Percentiles rank a stretch among this genome's conserved stretches.
Conservation (phyloP, 345 rosid species). For the Populus nigra region DNA sequence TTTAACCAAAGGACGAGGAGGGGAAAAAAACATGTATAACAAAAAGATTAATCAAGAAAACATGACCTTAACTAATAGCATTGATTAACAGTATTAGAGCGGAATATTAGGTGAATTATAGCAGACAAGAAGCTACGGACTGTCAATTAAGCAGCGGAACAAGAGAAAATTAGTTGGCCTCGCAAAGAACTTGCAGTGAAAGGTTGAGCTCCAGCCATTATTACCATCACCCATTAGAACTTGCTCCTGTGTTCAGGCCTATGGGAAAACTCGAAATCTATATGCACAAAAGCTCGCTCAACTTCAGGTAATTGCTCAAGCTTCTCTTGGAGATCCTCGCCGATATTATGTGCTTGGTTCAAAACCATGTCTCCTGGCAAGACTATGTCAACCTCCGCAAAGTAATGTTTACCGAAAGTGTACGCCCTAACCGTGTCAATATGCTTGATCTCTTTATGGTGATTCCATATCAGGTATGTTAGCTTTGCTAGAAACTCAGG, state of each 20-base stretch:
- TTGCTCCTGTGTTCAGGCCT: slow-evolving; percentile 67
- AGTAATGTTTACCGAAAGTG: slow-evolving; percentile 76
- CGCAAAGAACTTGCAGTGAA: neutral
- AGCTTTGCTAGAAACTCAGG: slow-evolving; percentile 75
- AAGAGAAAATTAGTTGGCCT: neutral
- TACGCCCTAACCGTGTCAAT: slow-evolving; percentile 83
- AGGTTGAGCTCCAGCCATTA: neutral
- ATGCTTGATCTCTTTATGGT: slow-evolving; percentile 63
- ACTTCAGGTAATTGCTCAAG: slow-evolving; percentile 78
- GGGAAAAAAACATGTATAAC: too few species aligned
- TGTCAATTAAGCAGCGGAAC: neutral
- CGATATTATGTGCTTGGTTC: slow-evolving; percentile 69
- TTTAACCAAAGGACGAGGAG: too few species aligned
- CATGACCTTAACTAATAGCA: neutral
- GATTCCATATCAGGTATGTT: slow-evolving; percentile 82
- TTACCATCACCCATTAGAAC: neutral
- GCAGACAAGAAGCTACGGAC: neutral
- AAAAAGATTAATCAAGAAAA: neutral
- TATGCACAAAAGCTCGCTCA: slow-evolving; percentile 81
- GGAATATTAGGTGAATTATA: neutral
- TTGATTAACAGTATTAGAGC: too few species aligned
- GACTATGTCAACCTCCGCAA: slow-evolving; percentile 83
- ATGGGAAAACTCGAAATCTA: slow-evolving; percentile 79
- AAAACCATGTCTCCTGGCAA: slow-evolving; percentile 68
- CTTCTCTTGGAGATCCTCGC: slow-evolving; percentile 80